Percentiles rank a stretch among this genome's conserved stretches.
phyloP scores from a whole-genome alignment of 768 basidiomycete species.

The Cystobasidium onofrii region DNA sequence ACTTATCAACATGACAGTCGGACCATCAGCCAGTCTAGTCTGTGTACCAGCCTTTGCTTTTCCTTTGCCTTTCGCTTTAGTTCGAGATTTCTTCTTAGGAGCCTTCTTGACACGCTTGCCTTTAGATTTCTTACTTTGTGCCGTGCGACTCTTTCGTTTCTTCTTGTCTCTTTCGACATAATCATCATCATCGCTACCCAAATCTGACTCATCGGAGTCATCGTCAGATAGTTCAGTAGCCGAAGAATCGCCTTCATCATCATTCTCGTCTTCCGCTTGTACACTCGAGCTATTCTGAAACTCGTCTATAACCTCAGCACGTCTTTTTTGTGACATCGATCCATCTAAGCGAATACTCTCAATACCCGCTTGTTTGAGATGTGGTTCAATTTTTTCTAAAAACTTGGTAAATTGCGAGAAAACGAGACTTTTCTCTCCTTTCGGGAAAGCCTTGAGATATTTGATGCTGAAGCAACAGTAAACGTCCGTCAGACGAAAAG shows the following conservation, averaged over 20 bases:
- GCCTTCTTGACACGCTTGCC: not conserved
- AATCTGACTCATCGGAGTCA: not conserved
- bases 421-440: conserved; percentile 23
- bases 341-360: conserved; percentile 37
- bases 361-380: conserved; percentile 35
- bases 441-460: conserved; percentile 19
- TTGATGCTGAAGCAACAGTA: not conserved
- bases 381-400: conserved; percentile 37
- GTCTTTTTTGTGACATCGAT: conserved; percentile 37
- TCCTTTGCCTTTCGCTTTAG: conserved; percentile 14
- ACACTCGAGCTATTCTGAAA: conserved; percentile 34
- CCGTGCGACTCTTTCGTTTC: not conserved
- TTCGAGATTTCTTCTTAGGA: not conserved
- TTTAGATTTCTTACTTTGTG: not conserved
- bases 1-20: conserved; percentile 41
- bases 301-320: conserved; percentile 37
- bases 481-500: no score
- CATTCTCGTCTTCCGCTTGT: conserved; percentile 20
- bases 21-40: conserved; percentile 24
- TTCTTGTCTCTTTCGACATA: not conserved
- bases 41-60: not conserved
- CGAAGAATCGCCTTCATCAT: conserved; percentile 4
- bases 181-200: not conserved
- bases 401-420: conserved; percentile 38
- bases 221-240: conserved; percentile 2